Conservation (phyloP, 2,329 filamentous ascomycete species). For the Aspergillus hiratsukae region DNA sequence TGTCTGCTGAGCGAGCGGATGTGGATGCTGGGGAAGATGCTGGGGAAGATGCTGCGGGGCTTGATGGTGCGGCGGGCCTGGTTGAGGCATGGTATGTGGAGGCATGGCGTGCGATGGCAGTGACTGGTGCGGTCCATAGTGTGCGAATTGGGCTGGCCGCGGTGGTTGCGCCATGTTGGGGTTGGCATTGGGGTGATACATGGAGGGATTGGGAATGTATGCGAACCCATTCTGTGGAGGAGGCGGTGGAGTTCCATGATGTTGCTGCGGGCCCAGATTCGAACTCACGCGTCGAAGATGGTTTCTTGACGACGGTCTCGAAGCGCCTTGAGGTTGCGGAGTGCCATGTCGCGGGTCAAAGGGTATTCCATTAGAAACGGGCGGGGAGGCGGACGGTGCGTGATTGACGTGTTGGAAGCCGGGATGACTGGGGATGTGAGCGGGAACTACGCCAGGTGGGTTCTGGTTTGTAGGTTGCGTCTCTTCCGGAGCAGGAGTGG, state of each 20-base stretch:
- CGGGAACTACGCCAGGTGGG: constrained; percentile 60
- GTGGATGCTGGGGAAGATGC: constrained; percentile 39
- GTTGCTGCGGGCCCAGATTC: constrained; percentile 63
- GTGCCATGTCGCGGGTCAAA: constrained; percentile 73
- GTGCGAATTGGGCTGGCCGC: constrained; percentile 41
- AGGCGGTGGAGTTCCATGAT: constrained; percentile 55
- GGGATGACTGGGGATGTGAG: constrained; percentile 63
- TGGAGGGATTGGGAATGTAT: constrained; percentile 79
- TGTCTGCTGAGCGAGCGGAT: constrained; percentile 23
- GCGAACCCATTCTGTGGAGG: constrained; percentile 65
- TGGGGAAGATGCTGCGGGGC: constrained; percentile 34
- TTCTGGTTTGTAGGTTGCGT: constrained; percentile 46
- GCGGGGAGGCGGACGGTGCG: constrained; percentile 82
- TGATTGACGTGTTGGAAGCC: constrained; percentile 78
- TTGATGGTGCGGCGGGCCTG: constrained; percentile 39
- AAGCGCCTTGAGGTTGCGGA: constrained; percentile 71
- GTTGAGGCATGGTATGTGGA: constrained; percentile 30
- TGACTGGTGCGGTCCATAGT: constrained; percentile 26
- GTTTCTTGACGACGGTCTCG: constrained; percentile 74
- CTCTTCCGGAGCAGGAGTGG: constrained; percentile 67
- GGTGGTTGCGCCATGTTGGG: constrained; percentile 43
- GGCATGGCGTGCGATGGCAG: constrained; percentile 22
- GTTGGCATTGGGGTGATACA: constrained; percentile 67
- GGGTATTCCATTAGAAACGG: constrained; percentile 71
- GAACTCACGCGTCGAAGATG: constrained; percentile 71